Evolutionary conservation across 2,329 filamentous ascomycete species (phyloP).

Genomic region (Trichoderma polysporum): DNA sequence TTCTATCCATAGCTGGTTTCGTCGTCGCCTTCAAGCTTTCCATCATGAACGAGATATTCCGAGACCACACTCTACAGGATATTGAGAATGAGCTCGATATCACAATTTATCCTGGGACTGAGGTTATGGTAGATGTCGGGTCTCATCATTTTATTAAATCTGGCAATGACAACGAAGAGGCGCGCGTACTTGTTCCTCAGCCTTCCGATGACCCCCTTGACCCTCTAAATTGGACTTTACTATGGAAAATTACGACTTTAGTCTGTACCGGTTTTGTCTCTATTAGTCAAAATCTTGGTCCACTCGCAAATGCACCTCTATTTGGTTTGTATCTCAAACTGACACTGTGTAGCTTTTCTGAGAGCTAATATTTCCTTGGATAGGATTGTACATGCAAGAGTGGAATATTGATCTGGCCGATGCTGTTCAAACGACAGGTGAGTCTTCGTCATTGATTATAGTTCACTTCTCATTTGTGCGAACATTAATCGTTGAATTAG

Average conservation of each 20-base stretch:
- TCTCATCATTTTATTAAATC: constrained; percentile 14
- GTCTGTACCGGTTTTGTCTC: constrained; percentile 3
- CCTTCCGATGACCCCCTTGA: constrained; percentile 8
- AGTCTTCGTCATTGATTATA: neutral
- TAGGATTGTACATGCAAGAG: constrained; percentile 10
- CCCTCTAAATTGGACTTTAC: neutral
- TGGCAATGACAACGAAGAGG: neutral
- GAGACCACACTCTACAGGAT: neutral
- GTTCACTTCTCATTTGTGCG: neutral
- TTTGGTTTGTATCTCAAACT: neutral
- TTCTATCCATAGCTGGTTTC: neutral
- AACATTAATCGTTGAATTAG: neutral
- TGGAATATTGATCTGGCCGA: constrained; percentile 10
- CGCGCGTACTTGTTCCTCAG: constrained; percentile 9
- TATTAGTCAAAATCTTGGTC: constrained; percentile 7
- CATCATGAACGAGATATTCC: neutral
- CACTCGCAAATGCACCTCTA: constrained; percentile 6
- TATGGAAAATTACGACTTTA: constrained; percentile 2
- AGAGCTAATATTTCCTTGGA: neutral
- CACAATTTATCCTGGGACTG: constrained; percentile 2
- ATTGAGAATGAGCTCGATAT: constrained; percentile 19
- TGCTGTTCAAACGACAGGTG: constrained; percentile 9
- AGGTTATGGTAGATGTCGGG: constrained; percentile 13
- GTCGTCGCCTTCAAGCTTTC: neutral
- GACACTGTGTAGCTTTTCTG: neutral